These are phyloP conservation scores for Pulveroboletus ravenelii DNA, from an alignment of 768 basidiomycete genomes.

Conservation along the genomic window DNA sequence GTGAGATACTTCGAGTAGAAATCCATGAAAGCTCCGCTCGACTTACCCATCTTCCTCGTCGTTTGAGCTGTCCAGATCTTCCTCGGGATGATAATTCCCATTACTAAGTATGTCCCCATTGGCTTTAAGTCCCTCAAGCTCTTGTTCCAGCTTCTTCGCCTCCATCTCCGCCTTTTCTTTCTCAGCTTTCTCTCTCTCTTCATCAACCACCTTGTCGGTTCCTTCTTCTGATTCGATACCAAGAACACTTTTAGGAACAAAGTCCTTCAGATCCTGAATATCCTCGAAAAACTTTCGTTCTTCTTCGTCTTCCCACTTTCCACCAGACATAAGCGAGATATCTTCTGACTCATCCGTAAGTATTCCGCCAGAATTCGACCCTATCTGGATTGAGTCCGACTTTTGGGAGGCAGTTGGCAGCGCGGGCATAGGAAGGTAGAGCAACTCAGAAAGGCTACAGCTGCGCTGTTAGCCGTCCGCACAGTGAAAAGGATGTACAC, in stretches of 20 bases:
- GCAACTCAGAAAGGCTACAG: conserved; percentile 80
- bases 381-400: conserved; percentile 77
- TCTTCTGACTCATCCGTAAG: conserved; percentile 58
- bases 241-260: conserved; percentile 83
- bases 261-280: conserved; percentile 84
- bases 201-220: conserved; percentile 39
- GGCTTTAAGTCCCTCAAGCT: conserved; percentile 58
- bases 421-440: conserved; percentile 74
- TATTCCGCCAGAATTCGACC: conserved; percentile 39
- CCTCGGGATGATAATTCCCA: conserved; percentile 11
- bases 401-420: conserved; percentile 83
- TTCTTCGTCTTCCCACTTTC: conserved; percentile 99
- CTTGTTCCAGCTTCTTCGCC: conserved; percentile 71
- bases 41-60: conserved; percentile 31
- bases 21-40: background rate
- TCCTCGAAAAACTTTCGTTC: conserved; percentile 93
- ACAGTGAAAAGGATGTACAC: conserved; percentile 20
- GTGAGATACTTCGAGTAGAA: conserved; percentile 28
- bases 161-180: conserved; percentile 58
- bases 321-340: conserved; percentile 43
- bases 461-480: conserved; percentile 6
- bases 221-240: conserved; percentile 51
- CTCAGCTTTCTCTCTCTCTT: conserved; percentile 47
- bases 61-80: conserved; percentile 14
- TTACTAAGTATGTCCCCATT: conserved; percentile 28